Conservation (phyloP, 345 rosid species). For the Cardiospermum halicacabum region DNA sequence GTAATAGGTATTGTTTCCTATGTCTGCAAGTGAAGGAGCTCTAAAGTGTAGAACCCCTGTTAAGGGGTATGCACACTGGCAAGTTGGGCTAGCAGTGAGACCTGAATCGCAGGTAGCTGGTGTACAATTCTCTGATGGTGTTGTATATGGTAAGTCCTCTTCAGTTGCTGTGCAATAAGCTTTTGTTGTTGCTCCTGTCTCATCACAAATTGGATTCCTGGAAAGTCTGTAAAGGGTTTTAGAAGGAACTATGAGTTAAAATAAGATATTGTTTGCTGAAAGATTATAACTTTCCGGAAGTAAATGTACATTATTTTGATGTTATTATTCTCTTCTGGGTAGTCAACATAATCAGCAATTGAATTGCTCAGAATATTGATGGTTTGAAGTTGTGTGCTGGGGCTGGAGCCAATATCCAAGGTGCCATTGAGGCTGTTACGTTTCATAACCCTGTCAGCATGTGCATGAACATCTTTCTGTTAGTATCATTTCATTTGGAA, state of each 20-base stretch:
- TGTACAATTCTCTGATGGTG: slow-evolving; percentile 40
- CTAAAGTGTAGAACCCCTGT: slow-evolving; percentile 53
- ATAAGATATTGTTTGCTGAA: neutral
- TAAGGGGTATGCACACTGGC: slow-evolving; percentile 60
- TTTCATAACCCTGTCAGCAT: slow-evolving; percentile 37
- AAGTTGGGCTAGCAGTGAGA: slow-evolving; percentile 46
- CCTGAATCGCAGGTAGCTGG: slow-evolving; percentile 24
- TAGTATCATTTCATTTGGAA: no score
- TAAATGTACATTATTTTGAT: no score
- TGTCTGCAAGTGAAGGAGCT: slow-evolving; percentile 57
- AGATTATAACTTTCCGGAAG: no score
- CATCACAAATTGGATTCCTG: slow-evolving; percentile 53
- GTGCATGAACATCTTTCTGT: no score
- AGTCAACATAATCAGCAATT: no score
- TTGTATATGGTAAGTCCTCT: slow-evolving; percentile 25
- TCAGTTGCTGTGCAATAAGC: slow-evolving; percentile 30
- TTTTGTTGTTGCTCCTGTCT: slow-evolving; percentile 21
- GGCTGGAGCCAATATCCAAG: slow-evolving; percentile 44
- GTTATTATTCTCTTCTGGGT: no score
- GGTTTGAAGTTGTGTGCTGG: slow-evolving; percentile 36
- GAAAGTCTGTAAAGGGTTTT: slow-evolving; percentile 71
- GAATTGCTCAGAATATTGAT: slow-evolving; percentile 60
- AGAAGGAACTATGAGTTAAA: neutral
- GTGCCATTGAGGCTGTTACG: slow-evolving; percentile 44
- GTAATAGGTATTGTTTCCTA: slow-evolving; percentile 29